Evolutionary conservation across 139 green algal genomes (phyloP), one percentile per base, ranked within the genome.

Genomic region (Tetraselmis striata): DNA sequence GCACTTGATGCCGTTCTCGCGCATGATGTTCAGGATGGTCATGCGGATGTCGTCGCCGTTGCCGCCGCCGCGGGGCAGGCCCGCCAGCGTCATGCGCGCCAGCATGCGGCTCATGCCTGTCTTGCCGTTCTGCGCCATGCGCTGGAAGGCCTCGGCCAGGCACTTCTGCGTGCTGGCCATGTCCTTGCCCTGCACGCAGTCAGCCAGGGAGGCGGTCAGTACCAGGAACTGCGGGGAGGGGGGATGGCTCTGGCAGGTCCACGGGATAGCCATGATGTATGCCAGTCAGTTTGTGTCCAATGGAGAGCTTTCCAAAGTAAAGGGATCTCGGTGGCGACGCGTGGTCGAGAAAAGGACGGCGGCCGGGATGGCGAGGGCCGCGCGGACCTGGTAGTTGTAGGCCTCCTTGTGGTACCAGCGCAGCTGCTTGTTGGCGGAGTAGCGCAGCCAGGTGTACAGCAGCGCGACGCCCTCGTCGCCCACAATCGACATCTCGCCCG

Each of bases 21-120:
- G 87, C 94, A 98, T 95, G 88, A 98, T 95, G 87, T 98, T 87
- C 1, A 98, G 89, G 83, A 98, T 98, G 81, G 93, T 94, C 87
- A 95, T 93, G 29, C 93, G 88, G 82, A 98, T 97, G 83, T 95
- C 92, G 79, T 98, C 95, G 0, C 93, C 93, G 82, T 97, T 93
- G 30, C 94, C 95, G 30, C 95, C 95, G 31, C 95, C 95, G 27
- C 95, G 87, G 2, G 93, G 91, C 75, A 98, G 89, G 0, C 86
- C 90, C 18, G 85, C 91, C 78, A 97, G 82, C 2, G 86, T 75
- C 79, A 94, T 83, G 59, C 95, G 89, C 31, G 92, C 90, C 27
- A 95, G 91, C 80, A 88, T 83, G n/a, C 93, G 87, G 77, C 83
- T 85, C 22, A 84, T 28, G 0, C 88, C 87, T 81, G 95, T 85